Percentiles rank a stretch among this genome's conserved stretches.
phyloP scores from a whole-genome alignment of 2,329 filamentous ascomycete species.

The Lecanosticta acicola region DNA sequence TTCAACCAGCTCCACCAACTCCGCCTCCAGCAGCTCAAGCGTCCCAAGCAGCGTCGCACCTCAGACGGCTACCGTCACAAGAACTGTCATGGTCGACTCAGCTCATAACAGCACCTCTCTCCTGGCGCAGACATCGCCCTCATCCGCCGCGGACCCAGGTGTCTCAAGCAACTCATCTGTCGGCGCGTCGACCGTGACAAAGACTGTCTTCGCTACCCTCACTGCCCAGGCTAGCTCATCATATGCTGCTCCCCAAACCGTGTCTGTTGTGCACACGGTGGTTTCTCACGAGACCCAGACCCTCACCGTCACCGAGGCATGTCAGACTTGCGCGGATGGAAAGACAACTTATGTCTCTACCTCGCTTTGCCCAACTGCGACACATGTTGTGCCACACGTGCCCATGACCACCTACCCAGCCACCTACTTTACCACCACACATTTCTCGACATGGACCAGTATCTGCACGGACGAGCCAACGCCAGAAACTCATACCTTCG shows the following conservation, averaged over 20 bases:
- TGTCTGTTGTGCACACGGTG: not conserved
- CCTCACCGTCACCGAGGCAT: conserved; percentile 1
- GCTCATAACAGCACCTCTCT: too few relatives aligned
- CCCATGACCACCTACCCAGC: conserved; percentile 2
- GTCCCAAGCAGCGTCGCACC: too few relatives aligned
- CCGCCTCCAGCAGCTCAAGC: too few relatives aligned
- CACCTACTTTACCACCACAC: not conserved
- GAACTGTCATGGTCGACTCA: too few relatives aligned
- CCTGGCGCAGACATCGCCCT: too few relatives aligned
- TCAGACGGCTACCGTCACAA: too few relatives aligned
- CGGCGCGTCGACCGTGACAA: not conserved
- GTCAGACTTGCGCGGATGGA: not conserved
- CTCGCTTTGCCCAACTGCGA: not conserved
- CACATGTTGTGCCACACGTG: too few relatives aligned
- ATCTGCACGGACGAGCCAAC: not conserved
- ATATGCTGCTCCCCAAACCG: not conserved
- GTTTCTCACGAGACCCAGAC: not conserved
- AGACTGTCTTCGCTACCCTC: not conserved
- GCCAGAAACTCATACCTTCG: not conserved
- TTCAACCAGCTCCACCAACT: too few relatives aligned
- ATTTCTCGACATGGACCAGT: not conserved
- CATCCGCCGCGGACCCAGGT: not conserved
- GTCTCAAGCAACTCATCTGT: not conserved
- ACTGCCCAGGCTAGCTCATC: not conserved
- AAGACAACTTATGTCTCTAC: not conserved